Conservation (phyloP, 805 yeast species). For the Yarrowia deformans region DNA sequence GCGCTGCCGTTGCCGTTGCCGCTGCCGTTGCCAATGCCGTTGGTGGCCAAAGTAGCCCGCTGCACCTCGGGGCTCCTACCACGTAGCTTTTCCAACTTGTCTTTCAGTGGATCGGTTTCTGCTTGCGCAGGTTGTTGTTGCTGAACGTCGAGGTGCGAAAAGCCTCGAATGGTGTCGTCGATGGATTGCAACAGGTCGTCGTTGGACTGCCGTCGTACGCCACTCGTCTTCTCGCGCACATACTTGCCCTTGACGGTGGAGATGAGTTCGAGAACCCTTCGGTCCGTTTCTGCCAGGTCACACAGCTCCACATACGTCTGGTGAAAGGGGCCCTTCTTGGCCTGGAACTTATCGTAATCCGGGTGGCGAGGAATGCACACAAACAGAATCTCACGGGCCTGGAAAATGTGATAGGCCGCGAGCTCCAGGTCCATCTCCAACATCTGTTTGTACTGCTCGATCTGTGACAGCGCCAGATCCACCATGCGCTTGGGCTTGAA, state of each 20-base stretch:
- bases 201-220: slow-evolving; percentile 14
- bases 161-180: slow-evolving; percentile 29
- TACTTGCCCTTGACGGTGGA: slow-evolving; percentile 37
- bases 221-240: slow-evolving; percentile 6
- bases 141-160: slow-evolving; percentile 13
- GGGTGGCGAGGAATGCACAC: slow-evolving; percentile 44
- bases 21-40: background rate
- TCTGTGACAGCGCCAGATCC: slow-evolving; percentile 35
- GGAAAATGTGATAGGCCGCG: slow-evolving; percentile 37
- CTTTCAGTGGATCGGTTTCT: slow-evolving; percentile 18
- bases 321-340: slow-evolving; percentile 42
- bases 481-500: slow-evolving; percentile 37
- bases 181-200: slow-evolving; percentile 19
- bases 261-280: slow-evolving; percentile 25
- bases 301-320: slow-evolving; percentile 42
- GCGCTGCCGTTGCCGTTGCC: background rate
- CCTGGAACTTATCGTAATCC: slow-evolving; percentile 41
- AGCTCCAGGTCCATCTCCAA: slow-evolving; percentile 39
- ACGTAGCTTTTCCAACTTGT: slow-evolving; percentile 34
- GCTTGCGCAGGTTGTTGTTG: background rate
- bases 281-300: slow-evolving; percentile 29
- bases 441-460: slow-evolving; percentile 39
- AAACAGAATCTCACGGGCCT: slow-evolving; percentile 43
- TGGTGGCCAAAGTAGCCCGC: slow-evolving; percentile 12
- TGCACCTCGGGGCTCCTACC: slow-evolving; percentile 36